Percentiles rank a stretch among this genome's conserved stretches.
Evolutionary conservation across 1,284 basidiomycete genomes (phyloP).

Genomic region (Singerocomus rubriflavus): DNA sequence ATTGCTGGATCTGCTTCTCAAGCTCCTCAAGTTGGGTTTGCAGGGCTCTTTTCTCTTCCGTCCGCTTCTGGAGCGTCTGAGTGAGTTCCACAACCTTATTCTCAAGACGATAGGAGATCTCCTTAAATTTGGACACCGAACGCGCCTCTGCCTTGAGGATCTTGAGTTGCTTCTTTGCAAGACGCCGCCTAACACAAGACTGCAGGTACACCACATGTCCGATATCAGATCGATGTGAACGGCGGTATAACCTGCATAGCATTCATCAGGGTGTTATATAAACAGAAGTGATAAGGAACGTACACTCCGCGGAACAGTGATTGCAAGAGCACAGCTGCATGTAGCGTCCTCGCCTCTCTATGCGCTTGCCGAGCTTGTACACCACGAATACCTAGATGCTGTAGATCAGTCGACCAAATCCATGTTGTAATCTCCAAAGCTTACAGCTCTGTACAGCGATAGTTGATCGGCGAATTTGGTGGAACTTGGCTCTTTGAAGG

Average conservation of each 20-base stretch:
- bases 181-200: conserved; percentile 86
- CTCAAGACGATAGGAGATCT: conserved; percentile 97
- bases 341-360: conserved; percentile 55
- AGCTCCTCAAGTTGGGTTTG: conserved; percentile 72
- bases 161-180: conserved; percentile 85
- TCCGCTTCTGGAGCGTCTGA: conserved; percentile 90
- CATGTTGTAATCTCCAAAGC: conserved; percentile 35
- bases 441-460: conserved; percentile 82
- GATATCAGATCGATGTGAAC: conserved; percentile 63
- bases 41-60: conserved; percentile 89
- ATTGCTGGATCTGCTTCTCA: conserved; percentile 82
- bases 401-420: conserved; percentile 10
- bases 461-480: conserved; percentile 62
- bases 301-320: conserved; percentile 86
- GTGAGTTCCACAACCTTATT: conserved; percentile 99
- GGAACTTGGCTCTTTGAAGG: conserved; percentile 72
- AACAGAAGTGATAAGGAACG: conserved; percentile 42
- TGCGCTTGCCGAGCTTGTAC: conserved; percentile 70
- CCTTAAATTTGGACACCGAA: conserved; percentile 97
- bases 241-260: conserved; percentile 58
- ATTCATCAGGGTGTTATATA: conserved; percentile 7
- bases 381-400: conserved; percentile 73
- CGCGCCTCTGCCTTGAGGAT: conserved; percentile 87
- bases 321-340: conserved; percentile 79
- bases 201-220: conserved; percentile 83